These are phyloP conservation scores for Oryza brachyantha DNA, from an alignment of 176 grass and related monocot species.

Conservation along the genomic window DNA sequence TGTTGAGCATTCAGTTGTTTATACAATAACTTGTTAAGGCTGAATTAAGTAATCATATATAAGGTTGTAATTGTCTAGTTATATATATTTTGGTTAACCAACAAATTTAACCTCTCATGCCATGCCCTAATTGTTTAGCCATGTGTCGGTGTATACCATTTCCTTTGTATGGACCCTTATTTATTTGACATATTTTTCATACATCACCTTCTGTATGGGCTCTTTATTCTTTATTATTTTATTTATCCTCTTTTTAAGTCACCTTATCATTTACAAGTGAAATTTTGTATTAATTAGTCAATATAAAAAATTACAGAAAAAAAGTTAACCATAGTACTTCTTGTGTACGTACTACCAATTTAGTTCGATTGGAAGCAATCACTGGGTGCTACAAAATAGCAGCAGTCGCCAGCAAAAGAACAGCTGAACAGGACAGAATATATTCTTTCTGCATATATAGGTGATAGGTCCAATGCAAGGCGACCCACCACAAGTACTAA, in stretches of 20 bases:
- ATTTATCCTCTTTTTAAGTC: no score
- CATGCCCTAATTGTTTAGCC: conserved; percentile 23
- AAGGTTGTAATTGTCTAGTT: neutral
- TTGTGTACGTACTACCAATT: no score
- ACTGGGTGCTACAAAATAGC: no score
- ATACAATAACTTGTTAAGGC: conserved; percentile 34
- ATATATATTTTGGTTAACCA: conserved; percentile 9
- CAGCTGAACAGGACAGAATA: no score
- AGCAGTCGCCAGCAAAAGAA: no score
- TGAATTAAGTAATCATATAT: conserved; percentile 25
- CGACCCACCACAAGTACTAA: no score
- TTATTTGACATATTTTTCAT: neutral
- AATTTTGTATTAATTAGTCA: no score
- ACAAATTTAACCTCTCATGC: conserved; percentile 35
- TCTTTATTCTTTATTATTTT: neutral
- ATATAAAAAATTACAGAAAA: no score
- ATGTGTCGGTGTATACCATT: conserved; percentile 25
- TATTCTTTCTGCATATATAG: no score
- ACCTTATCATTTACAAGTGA: neutral
- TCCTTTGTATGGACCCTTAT: neutral
- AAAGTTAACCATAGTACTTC: no score
- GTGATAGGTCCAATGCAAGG: no score
- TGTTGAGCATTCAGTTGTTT: conserved; percentile 29
- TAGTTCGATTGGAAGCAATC: no score
- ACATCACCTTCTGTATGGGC: neutral